Evolutionary conservation across 139 green algal genomes (phyloP).

Genomic region (Volvox reticuliferus): DNA sequence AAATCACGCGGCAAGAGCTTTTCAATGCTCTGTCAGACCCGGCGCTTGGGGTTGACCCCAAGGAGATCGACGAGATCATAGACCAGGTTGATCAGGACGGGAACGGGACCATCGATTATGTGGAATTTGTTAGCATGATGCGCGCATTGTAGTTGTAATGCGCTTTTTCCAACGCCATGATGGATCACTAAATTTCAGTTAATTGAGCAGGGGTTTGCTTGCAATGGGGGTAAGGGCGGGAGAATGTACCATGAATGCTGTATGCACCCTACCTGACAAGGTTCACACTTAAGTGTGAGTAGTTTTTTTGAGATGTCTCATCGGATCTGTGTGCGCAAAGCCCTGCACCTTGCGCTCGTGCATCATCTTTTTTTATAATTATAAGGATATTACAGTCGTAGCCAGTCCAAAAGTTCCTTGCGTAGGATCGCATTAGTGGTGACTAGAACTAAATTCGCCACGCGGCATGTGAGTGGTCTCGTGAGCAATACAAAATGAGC

Average conservation of each 20-base stretch:
- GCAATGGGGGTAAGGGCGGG: not conserved
- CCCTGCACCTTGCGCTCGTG: too few relatives aligned
- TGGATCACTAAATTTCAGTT: not conserved
- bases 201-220: not conserved
- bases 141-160: slow-evolving; percentile 14
- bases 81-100: slow-evolving; percentile 79
- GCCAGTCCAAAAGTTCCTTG: too few relatives aligned
- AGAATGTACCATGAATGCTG: not conserved
- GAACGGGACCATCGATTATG: slow-evolving; percentile 84
- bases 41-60: slow-evolving; percentile 43
- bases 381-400: too few relatives aligned
- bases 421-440: too few relatives aligned
- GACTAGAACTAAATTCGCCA: too few relatives aligned
- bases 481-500: too few relatives aligned
- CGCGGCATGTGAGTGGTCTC: too few relatives aligned
- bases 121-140: slow-evolving; percentile 87
- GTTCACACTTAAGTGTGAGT: too few relatives aligned
- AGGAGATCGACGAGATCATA: slow-evolving; percentile 61
- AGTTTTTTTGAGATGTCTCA: too few relatives aligned
- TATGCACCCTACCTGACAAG: not conserved
- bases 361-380: too few relatives aligned
- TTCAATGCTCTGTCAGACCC: slow-evolving; percentile 45
- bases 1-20: slow-evolving; percentile 69
- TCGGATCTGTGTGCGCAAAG: too few relatives aligned
- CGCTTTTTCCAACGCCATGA: not conserved